Conservation (phyloP, 2,329 filamentous ascomycete genomes). For the Nigrograna mackinnonii region DNA sequence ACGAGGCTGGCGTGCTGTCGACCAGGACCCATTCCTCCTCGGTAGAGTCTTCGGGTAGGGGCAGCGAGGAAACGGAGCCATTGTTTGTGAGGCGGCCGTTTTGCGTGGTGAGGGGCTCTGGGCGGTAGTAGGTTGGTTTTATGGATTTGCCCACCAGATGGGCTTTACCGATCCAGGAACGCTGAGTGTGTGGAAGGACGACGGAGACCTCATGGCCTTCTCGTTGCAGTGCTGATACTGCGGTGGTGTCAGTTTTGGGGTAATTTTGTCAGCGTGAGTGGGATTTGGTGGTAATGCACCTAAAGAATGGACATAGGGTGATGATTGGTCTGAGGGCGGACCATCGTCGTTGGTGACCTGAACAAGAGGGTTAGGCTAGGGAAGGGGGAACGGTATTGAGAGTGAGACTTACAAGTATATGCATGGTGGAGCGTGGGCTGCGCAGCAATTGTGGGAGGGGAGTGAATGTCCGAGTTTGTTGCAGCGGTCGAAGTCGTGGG, state of each 20-base stretch:
- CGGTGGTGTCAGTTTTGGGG: constrained; percentile 37
- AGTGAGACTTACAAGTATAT: constrained; percentile 38
- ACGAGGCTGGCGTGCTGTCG: constrained; percentile 53
- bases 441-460: no score
- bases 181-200: constrained; percentile 85
- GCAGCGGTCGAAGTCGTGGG: no score
- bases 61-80: constrained; percentile 36
- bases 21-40: constrained; percentile 55
- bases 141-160: constrained; percentile 91
- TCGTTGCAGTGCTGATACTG: constrained; percentile 51
- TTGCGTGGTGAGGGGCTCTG: constrained; percentile 53
- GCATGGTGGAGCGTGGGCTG: constrained; percentile 33
- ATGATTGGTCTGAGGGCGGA: constrained; percentile 53
- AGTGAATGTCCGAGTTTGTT: no score
- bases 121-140: constrained; percentile 82
- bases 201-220: constrained; percentile 89
- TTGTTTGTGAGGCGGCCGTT: constrained; percentile 41
- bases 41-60: constrained; percentile 32
- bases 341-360: constrained; percentile 57
- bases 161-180: constrained; percentile 98
- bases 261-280: constrained; percentile 2
- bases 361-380: constrained; percentile 1
- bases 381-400: constrained; percentile 7
- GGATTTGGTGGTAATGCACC: constrained; percentile 8
- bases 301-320: constrained; percentile 52